Base-by-base conservation (phyloP, 1,284 basidiomycete genomes). In the Schizophyllum amplum region DNA sequence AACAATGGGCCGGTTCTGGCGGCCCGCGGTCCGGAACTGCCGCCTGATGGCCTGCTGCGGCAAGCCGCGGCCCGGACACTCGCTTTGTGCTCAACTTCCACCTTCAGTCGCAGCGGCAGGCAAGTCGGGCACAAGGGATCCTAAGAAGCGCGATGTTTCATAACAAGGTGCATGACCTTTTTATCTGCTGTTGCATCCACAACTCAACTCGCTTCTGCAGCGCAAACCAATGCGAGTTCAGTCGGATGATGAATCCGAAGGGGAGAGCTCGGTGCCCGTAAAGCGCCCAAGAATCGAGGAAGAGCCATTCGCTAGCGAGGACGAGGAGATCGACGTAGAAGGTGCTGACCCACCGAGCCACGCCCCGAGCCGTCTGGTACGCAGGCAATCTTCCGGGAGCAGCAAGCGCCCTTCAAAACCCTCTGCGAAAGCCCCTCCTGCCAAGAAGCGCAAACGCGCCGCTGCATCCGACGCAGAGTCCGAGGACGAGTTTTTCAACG, bases 391-490 rank as follows among this genome's bases (percentile, higher is more conserved):
- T 5, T 22, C 24, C 42, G 51, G 58, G n/a, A 57, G 58, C 22
- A 51, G 48, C n/a, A 56, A 60, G n/a, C 61, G 60, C 4, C 47
- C 52, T 49, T 57, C 47, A 51, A 64, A 23, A 59, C 54, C 49
- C 33, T 13, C 33, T 13, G 17, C 33, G 57, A 58, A 54, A 53
- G 48, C 52, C 23, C 11, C 57, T 24, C 61, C 42, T 61, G 69
- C 55, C 62, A 63, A 48, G 60, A 58, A 54, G 56, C 46, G 52
- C 33, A 61, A 59, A 47, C 27, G 13, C 26, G 54, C 54, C 20
- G 62, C 58, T 33, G 63, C 68, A 17, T 69, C 71, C 13, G 67
- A 69, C 33, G 64, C 66, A 6, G 69, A 64, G 24, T 64, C 64
- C 21, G 62, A 66, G 17, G 64, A 70, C 9, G 33, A 42, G 13